These are phyloP conservation scores for Berberis thunbergii DNA, from an alignment of 164 flowering plant genomes.

Conservation along the genomic window DNA sequence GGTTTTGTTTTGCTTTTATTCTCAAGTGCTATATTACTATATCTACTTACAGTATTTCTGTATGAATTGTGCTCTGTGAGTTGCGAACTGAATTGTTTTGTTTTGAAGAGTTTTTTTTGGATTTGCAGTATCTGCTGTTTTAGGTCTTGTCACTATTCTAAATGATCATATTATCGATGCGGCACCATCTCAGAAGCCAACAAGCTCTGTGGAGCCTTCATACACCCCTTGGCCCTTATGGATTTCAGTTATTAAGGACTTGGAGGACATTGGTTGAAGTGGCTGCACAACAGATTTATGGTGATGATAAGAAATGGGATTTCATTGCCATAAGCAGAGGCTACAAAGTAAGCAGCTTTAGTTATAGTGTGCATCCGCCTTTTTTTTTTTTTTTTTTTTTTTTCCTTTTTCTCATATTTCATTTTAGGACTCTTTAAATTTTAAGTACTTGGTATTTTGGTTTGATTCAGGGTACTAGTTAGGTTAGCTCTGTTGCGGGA, in stretches of 20 bases:
- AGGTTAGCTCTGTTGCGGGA: conserved; percentile 67
- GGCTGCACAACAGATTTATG: conserved; percentile 67
- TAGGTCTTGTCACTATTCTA: conserved; percentile 71
- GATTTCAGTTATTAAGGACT: conserved; percentile 68
- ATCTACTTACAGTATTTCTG: not conserved
- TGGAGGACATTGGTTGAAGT: conserved; percentile 93
- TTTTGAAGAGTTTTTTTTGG: not conserved
- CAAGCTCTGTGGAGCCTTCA: conserved; percentile 24
- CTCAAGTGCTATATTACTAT: not conserved
- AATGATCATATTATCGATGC: conserved; percentile 83
- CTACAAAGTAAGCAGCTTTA: conserved; percentile 53
- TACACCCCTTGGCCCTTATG: conserved; percentile 68
- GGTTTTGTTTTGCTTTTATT: too few relatives aligned
- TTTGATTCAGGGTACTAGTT: conserved; percentile 51
- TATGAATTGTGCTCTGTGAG: not conserved
- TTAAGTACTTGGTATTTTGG: not conserved
- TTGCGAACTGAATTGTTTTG: conserved; percentile 3
- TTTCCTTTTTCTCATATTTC: not conserved
- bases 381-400: not conserved
- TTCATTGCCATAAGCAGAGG: conserved; percentile 72
- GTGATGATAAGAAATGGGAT: conserved; percentile 87
- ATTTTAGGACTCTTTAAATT: not conserved
- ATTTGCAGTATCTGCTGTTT: conserved; percentile 60
- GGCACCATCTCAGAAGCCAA: conserved; percentile 31
- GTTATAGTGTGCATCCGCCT: not conserved